Evolutionary conservation across 1,139 yeast genomes (phyloP), one percentile per base, ranked within the genome.

Genomic region (Hansenula sp.): DNA sequence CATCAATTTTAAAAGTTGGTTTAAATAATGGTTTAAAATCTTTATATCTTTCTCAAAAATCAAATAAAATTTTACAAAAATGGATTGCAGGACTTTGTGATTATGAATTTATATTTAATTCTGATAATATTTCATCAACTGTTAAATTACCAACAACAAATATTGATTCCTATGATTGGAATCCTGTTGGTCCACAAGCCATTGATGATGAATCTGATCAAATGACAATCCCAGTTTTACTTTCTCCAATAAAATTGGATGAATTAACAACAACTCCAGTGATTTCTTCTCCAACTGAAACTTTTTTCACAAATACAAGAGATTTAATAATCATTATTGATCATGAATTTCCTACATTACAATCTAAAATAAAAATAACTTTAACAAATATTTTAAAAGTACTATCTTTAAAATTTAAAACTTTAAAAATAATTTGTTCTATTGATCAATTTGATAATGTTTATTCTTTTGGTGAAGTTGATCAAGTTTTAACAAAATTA

Each of bases 81-180:
- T 67, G 72, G 72, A 51, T 53, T 5, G 51, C 60, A 12, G 69
- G 62, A 1, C 45, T 67, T 9, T 57, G 60, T 29, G 59, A 64
- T 34, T 37, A 47, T 41, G 57, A 56, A 12, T 49, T 57, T 13
- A 51, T 51, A 16, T 60, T 64, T 38, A 57, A 62, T 13, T 46
- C 51, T 3, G 44, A 46, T 2, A 39, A 55, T 14, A 33, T 65
- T 1, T 59, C 69, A 4, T 55, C 65, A 0, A 60, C 68, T 0
- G 37, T 65, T 31, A 59, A 56, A 34, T 54, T 56, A 33, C 44
- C 48, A 17, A 10, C 16, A 17, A 4, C 20, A 11, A 20, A 22
- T 20, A 32, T 18, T 11, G 18, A 29, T 18, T n/a, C 17, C n/a
- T 4, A 24, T 12, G 39, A 37, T n/a, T 31, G 14, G 26, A 34